Base-by-base conservation (phyloP, 768 basidiomycete species). In the Psilocybe tampanensis region DNA sequence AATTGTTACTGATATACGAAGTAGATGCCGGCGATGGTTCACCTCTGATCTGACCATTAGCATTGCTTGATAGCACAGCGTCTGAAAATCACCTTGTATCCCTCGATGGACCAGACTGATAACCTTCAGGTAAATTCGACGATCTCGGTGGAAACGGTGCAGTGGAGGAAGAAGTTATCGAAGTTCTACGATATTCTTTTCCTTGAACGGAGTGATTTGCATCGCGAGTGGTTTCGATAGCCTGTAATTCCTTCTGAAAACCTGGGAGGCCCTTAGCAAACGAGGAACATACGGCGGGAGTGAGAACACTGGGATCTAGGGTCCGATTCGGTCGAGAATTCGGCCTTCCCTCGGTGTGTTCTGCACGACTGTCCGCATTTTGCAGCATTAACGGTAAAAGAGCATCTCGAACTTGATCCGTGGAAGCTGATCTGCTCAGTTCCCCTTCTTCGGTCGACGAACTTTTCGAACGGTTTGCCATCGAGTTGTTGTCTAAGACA, bases 221-320 rank as follows among this genome's bases (percentile, higher is more conserved):
- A 6, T 17, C 44, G n/a, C 32, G 52, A 2, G 15, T 39, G 3
- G 21, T 23, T 42, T 52, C 39, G 11, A 18, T 21, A 44, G 21
- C 36, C 26, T 47, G 7, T 26, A 62, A 18, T 36, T 62, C 61
- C 21, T 41, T 55, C 8, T 33, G 23, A 11, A 69, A 55, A 24
- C 55, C 43, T 19, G 50, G 42, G 55, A 68, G 53, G 44, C 63
- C 63, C 33, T 52, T 61, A 15, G 56, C 55, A 49, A 72, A 63
- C n/a, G 64, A 59, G 19, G 63, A 51, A 44, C 68, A 70, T 22
- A 59, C 54, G 17, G 66, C 64, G 45, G 70, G 63, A 3, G 67
- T 71, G 33, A 75, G 48, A n/a, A 68, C 60, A 42, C 54, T 58
- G 18, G 55, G 45, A 43, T 59, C 42, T 24, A 59, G 23, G 11